Evolutionary conservation across 2,329 filamentous ascomycete genomes (phyloP).

Genomic region (Exophiala sp.): DNA sequence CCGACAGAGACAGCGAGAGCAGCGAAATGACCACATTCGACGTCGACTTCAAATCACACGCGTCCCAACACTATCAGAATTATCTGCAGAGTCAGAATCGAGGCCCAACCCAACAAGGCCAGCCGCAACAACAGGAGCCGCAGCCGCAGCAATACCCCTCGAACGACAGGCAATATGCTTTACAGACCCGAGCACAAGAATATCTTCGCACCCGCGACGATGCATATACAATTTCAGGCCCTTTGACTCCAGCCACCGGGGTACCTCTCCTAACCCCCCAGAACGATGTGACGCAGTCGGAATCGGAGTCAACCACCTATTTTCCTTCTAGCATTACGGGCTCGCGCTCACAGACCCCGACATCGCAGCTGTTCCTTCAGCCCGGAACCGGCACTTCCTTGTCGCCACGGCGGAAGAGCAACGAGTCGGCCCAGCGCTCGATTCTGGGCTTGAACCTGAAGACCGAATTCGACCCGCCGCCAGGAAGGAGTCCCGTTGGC

Average conservation of each 20-base stretch:
- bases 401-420: constrained; percentile 1
- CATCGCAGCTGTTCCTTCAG: neutral
- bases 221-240: constrained; percentile 2
- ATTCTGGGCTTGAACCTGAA: constrained; percentile 11
- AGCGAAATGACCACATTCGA: constrained; percentile 15
- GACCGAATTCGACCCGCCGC: constrained; percentile 21
- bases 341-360: neutral
- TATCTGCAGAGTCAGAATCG: constrained; percentile 8
- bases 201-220: constrained; percentile 13
- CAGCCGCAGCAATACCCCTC: constrained; percentile 3
- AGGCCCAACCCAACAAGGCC: neutral
- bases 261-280: constrained; percentile 11
- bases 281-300: neutral
- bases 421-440: neutral
- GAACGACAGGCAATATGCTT: neutral
- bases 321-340: neutral
- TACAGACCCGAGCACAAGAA: constrained; percentile 1
- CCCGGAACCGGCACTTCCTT: neutral
- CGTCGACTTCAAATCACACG: constrained; percentile 18
- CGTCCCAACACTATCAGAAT: constrained; percentile 11
- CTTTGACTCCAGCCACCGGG: constrained; percentile 16
- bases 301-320: neutral
- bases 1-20: neutral
- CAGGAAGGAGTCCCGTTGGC: neutral
- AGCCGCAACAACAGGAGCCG: neutral